A percentile compares a stretch with the other conserved stretches of the same genome.
phyloP scores from a whole-genome alignment of 768 basidiomycete species.

The Pleurotus salmoneostramineus region DNA sequence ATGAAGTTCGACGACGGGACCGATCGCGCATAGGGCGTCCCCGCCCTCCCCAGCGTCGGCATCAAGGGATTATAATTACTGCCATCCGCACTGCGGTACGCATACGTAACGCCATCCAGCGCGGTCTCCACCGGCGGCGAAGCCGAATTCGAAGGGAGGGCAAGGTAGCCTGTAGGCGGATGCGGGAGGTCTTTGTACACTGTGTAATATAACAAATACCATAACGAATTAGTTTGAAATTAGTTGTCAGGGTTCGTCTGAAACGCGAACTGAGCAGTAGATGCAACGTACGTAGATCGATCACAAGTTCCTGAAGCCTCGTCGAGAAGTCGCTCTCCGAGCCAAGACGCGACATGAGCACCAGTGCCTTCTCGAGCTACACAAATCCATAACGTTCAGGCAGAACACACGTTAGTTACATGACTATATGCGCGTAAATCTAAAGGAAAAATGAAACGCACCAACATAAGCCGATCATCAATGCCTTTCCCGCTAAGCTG shows the following conservation, averaged over 20 bases:
- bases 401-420: constrained; percentile 7
- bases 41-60: constrained; percentile 56
- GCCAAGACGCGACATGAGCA: constrained; percentile 51
- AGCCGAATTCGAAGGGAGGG: constrained; percentile 16
- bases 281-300: constrained; percentile 48
- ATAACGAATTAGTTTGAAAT: constrained; percentile 8
- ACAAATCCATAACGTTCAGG: neutral
- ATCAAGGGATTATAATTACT: constrained; percentile 52
- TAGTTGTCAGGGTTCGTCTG: constrained; percentile 2
- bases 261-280: neutral
- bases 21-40: constrained; percentile 65
- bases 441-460: constrained; percentile 20
- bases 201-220: constrained; percentile 20
- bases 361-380: constrained; percentile 62
- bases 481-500: constrained; percentile 35
- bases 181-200: constrained; percentile 82
- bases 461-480: constrained; percentile 62
- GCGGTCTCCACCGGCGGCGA: constrained; percentile 9
- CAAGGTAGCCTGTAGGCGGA: constrained; percentile 56
- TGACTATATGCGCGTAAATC: neutral
- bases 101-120: constrained; percentile 33
- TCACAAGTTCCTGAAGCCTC: constrained; percentile 44
- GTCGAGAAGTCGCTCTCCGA: constrained; percentile 23
- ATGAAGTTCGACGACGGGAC: constrained; percentile 45
- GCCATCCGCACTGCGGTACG: constrained; percentile 57